Conservation (phyloP, 169 alveolate genomes). For the Plasmodium berghei region DNA sequence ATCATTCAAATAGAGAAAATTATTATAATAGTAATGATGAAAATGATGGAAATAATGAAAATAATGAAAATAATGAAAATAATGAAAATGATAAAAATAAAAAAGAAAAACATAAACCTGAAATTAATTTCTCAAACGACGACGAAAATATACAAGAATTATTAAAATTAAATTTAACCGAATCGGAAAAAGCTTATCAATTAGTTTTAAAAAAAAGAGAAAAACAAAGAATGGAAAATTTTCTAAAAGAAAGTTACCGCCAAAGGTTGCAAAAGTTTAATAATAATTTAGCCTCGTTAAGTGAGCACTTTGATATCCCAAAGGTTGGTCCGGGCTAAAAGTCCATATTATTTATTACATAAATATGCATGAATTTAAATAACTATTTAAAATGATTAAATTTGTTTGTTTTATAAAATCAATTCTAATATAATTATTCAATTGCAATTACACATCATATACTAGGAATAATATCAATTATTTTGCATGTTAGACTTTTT, state of each 20-base stretch:
- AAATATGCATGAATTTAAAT: too few relatives aligned
- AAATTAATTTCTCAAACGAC: not conserved
- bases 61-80: not conserved
- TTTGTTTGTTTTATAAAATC: too few relatives aligned
- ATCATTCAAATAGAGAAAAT: not conserved
- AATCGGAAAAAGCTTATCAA: conserved; percentile 85
- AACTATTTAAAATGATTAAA: too few relatives aligned
- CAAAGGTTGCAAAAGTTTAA: conserved; percentile 90
- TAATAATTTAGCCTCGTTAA: conserved; percentile 86
- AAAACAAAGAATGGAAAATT: conserved; percentile 81
- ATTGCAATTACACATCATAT: too few relatives aligned
- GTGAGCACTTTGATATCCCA: conserved; percentile 93
- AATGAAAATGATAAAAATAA: conserved; percentile 36
- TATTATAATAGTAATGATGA: not conserved
- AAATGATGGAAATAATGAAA: conserved; percentile 4
- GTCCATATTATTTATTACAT: too few relatives aligned
- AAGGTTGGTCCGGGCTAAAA: conserved; percentile 92
- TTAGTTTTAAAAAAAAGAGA: conserved; percentile 87
- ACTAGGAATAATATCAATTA: too few relatives aligned
- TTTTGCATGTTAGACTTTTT: too few relatives aligned
- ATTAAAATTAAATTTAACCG: conserved; percentile 70
- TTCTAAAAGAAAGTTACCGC: conserved; percentile 88
- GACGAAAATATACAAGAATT: conserved; percentile 50
- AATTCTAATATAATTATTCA: too few relatives aligned
- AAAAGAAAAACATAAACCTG: not conserved